phyloP scores from a whole-genome alignment of 352 stramenopile species.

The Albugo candida region DNA sequence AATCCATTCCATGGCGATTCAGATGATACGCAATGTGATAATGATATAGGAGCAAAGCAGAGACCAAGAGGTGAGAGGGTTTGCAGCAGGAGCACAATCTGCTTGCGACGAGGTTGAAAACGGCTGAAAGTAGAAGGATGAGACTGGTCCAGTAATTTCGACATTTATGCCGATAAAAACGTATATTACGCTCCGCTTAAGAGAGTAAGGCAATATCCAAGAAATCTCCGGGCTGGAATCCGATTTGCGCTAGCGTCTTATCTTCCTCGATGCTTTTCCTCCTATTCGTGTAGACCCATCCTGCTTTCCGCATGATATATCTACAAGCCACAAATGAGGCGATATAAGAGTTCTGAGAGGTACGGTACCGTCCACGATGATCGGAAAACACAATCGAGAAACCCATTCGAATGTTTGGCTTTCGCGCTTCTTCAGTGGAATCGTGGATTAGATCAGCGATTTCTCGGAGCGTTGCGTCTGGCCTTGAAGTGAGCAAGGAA shows the following conservation, averaged over 20 bases:
- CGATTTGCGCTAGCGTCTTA: constrained; percentile 39
- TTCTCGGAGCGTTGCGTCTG: constrained; percentile 46
- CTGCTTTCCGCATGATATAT: constrained; percentile 34
- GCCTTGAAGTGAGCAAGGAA: constrained; percentile 12
- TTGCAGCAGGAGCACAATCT: too few species aligned
- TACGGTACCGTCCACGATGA: constrained; percentile 21
- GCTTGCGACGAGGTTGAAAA: too few species aligned
- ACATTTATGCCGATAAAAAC: too few species aligned
- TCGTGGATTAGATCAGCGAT: constrained; percentile 52
- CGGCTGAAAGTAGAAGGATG: too few species aligned
- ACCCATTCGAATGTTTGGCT: constrained; percentile 29
- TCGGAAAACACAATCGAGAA: constrained; percentile 39
- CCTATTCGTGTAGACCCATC: constrained; percentile 31
- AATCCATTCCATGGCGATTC: too few species aligned
- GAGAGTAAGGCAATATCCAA: constrained; percentile 40
- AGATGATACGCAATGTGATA: too few species aligned
- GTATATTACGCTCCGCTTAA: constrained; percentile 5
- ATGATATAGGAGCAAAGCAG: too few species aligned
- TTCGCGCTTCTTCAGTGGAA: constrained; percentile 28
- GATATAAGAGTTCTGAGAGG: not conserved
- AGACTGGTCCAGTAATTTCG: too few species aligned
- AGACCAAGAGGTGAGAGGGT: too few species aligned
- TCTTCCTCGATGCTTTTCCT: constrained; percentile 28
- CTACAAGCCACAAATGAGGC: constrained; percentile 8
- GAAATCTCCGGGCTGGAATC: constrained; percentile 42